Evolutionary conservation across 1,139 yeast genomes (phyloP), one percentile per base, ranked within the genome.

Genomic region (Taphrina sp.): DNA sequence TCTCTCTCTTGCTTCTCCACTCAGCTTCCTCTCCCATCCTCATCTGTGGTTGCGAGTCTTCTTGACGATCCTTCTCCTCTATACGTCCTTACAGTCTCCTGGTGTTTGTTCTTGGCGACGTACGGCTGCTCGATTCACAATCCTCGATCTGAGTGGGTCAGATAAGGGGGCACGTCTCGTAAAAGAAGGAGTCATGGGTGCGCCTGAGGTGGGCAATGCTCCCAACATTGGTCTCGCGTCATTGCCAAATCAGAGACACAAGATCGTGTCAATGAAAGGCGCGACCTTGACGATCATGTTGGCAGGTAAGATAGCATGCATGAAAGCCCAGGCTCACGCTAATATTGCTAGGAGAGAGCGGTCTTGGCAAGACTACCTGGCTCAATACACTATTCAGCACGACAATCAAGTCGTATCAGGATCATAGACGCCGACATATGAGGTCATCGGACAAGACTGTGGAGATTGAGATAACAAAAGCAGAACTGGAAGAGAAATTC

Each of bases 281-380:
- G 90, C 95, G 59, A 79, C 85, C 22, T 86, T 90, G 75, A 92
- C 96, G 53, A 66, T 92, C 63, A 88, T 92, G 96, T 84, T 92
- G 41, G 94, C 95, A 45, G 98, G 98, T 65, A 97, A 12, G 51
- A 20, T 5, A 5, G 22, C 10, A 14, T 16, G 23, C 41, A 90
- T 72, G 83, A 92, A 58, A 97, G 97, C 3, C 76, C 89, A 54
- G 97, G 95, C 61, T 84, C 3, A 57, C 46, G 7, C 35, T 29
- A 20, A 56, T 14, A 19, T 5, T 24, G 20, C 4, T 24, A 56
- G 58, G 57, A 1, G 58, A 56, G 31, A 38, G 56, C 14, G 61
- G 59, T 10, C 43, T 53, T 14, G 67, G 77, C 47, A 74, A 92
- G 70, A 88, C 96, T 39, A 92, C 98, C 0, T 92, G 90, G 65